phyloP scores from a whole-genome alignment of 176 grass and related monocot genomes.

The Alopecurus myosuroides region DNA sequence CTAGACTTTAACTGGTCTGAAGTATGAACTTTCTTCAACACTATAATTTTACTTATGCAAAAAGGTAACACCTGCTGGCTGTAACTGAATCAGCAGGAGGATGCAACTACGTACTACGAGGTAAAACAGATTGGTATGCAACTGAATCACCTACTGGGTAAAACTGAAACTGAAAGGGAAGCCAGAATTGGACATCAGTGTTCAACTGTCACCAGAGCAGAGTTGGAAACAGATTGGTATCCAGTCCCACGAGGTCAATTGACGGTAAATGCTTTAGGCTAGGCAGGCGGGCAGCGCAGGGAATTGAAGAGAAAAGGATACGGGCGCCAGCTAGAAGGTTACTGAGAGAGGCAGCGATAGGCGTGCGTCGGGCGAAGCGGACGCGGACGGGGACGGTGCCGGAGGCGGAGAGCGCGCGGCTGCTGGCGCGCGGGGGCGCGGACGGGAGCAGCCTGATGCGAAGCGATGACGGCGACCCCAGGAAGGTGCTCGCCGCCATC shows the following conservation, averaged over 20 bases:
- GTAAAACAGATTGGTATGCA: no score
- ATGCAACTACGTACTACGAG: neutral
- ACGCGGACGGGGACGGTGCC: slow-evolving; percentile 54
- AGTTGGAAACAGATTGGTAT: neutral
- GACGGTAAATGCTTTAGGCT: neutral
- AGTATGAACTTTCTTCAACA: neutral
- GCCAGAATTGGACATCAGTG: neutral
- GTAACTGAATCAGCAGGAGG: neutral
- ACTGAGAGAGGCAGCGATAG: slow-evolving; percentile 22
- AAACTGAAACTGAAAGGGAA: neutral
- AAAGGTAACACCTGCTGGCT: neutral
- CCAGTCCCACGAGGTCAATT: neutral
- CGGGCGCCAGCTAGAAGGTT: neutral
- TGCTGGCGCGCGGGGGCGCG: neutral
- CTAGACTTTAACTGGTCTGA: neutral
- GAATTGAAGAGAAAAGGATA: no score
- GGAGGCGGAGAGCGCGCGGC: slow-evolving; percentile 39
- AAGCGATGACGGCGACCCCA: slow-evolving; percentile 38
- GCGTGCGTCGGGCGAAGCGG: slow-evolving; percentile 27
- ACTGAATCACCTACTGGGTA: no score
- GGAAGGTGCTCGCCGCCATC: slow-evolving; percentile 35
- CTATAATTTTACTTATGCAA: neutral
- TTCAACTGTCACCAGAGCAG: no score
- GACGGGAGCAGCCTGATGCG: slow-evolving; percentile 48
- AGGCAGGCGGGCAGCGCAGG: no score